These are phyloP conservation scores for Garcia nutans DNA, from an alignment of 345 rosid genomes.

Conservation along the genomic window DNA sequence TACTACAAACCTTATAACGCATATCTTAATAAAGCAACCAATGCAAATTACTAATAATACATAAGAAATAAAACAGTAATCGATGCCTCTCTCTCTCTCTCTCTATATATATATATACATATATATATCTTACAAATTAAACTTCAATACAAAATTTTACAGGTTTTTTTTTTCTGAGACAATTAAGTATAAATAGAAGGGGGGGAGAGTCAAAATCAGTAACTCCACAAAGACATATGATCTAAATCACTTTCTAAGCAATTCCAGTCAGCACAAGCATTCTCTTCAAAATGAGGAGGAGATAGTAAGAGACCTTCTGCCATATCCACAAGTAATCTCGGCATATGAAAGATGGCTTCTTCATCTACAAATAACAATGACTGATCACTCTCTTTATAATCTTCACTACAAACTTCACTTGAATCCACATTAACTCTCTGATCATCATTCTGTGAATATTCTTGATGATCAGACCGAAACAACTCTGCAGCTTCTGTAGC, in stretches of 20 bases:
- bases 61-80: no score
- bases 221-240: slow-evolving; percentile 10
- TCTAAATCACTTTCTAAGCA: slow-evolving; percentile 1
- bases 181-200: no score
- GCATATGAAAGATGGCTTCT: slow-evolving; percentile 46
- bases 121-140: no score
- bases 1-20: no score
- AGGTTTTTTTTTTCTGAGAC: no score
- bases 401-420: slow-evolving; percentile 13
- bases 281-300: slow-evolving; percentile 43
- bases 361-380: slow-evolving; percentile 30
- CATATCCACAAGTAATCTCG: slow-evolving; percentile 43
- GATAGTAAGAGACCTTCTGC: slow-evolving; percentile 66
- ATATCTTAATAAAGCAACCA: no score
- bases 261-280: slow-evolving; percentile 10
- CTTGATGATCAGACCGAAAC: slow-evolving; percentile 35
- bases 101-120: no score
- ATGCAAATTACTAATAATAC: no score
- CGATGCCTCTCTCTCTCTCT: no score
- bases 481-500: slow-evolving; percentile 32
- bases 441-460: not conserved
- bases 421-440: not conserved
- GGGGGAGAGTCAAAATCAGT: no score
- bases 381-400: slow-evolving; percentile 3
- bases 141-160: no score